Evolutionary conservation across 345 rosid genomes (phyloP).

Genomic region (Eutrema japonicum): DNA sequence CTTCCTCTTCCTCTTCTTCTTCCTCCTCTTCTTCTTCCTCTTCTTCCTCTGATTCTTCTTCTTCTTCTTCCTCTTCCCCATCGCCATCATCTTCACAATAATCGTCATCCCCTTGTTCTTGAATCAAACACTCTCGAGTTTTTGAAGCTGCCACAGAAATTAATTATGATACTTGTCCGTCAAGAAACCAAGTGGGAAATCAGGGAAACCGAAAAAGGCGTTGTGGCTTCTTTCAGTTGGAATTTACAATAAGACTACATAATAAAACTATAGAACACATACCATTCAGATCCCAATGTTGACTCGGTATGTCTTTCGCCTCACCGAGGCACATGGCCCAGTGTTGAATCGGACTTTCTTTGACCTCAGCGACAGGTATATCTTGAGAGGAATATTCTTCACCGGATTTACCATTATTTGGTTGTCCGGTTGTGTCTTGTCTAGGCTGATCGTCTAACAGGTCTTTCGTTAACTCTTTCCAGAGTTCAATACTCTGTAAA

Average conservation of each 20-base stretch:
- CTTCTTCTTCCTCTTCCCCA: too few relatives aligned
- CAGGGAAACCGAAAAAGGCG: neutral
- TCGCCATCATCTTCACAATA: neutral
- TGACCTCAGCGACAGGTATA: neutral
- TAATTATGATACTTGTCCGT: conserved; percentile 1
- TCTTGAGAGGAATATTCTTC: conserved; percentile 5
- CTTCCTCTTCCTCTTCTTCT: neutral
- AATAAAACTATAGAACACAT: conserved; percentile 6
- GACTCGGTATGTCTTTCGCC: neutral
- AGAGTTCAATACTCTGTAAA: conserved; percentile 29
- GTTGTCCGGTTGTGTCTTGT: conserved; percentile 8
- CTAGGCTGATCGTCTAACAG: neutral
- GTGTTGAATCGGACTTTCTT: conserved; percentile 18
- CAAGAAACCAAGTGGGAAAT: conserved; percentile 23
- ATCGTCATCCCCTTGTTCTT: neutral
- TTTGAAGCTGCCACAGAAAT: conserved; percentile 16
- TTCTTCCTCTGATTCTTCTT: too few relatives aligned
- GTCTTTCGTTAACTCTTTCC: conserved; percentile 27
- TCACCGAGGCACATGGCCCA: conserved; percentile 5
- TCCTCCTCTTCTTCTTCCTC: neutral
- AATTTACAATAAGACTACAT: neutral
- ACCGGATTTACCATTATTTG: conserved; percentile 6
- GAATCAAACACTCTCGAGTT: conserved; percentile 15
- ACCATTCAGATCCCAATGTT: conserved; percentile 28
- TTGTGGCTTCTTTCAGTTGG: neutral